Evolutionary conservation across 768 basidiomycete species (phyloP), one percentile per base, ranked within the genome.

Genomic region (Lactifluus echinatus): DNA sequence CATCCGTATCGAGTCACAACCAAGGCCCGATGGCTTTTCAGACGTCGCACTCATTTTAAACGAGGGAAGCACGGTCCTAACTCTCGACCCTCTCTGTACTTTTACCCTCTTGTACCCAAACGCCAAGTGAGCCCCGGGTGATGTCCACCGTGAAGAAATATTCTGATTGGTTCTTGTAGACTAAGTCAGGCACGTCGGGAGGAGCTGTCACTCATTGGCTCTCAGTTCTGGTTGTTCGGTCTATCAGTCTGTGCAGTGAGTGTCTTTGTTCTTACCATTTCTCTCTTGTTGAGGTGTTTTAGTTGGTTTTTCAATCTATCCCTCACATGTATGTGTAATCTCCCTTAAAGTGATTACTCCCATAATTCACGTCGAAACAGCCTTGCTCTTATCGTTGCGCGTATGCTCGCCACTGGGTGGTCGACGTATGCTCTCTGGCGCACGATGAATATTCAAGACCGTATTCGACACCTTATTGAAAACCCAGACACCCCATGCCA

Each of bases 361-460:
- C 39, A 6, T 24, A 29, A 26, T 8, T 45, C 12, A 54, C 14
- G 23, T 11, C n/a, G 4, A 36, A 39, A 45, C 37, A 81, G 80
- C 4, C 65, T 81, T 24, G 76, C 81, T 0, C 77, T 76, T 3
- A 63, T 80, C 5, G 71, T 73, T 46, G 76, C 78, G 14, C 80
- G 81, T 8, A 21, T 71, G 1, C 61, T 80, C 12, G 61, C 76
- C 2, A 74, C 79, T 1, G 73, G 64, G 2, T 83, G 82, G 81
- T 75, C 80, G 1, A 65, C 69, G 2, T 83, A 79, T 60, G 70
- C 76, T 1, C 62, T 79, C 6, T 82, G 75, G 75, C 72, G 78
- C 11, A 80, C 76, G 1, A 61, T 63, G 2, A 61, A 69, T 50
- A 70, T 75, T 48, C 45, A 67, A 10, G 50, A 52, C 14, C 67